A percentile compares a stretch with the other conserved stretches of the same genome.
These are phyloP conservation scores for Eutypella sp. DNA, from an alignment of 2,329 filamentous ascomycete genomes.

Conservation along the genomic window DNA sequence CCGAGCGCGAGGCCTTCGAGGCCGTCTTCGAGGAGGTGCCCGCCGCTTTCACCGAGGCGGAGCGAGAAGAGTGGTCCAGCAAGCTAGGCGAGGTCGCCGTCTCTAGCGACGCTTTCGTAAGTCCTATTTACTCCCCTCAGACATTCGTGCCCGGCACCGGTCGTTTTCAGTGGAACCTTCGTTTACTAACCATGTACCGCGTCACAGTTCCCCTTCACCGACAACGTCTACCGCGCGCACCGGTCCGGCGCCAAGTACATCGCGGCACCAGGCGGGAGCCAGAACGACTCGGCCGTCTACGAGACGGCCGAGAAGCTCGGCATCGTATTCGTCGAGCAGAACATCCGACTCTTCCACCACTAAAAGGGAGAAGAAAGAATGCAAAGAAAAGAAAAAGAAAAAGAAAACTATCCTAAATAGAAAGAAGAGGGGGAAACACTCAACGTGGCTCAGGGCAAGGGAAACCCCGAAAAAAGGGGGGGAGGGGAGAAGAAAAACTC, in stretches of 20 bases:
- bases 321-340: constrained; percentile 95
- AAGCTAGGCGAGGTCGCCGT: constrained; percentile 80
- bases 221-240: constrained; percentile 91
- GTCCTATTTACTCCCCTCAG: no score
- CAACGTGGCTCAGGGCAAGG: no score
- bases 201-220: constrained; percentile 86
- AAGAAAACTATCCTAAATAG: neutral
- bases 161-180: no score
- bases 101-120: constrained; percentile 91
- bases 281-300: constrained; percentile 77
- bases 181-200: no score
- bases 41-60: constrained; percentile 71
- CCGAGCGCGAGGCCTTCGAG: constrained; percentile 84
- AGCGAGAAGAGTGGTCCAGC: constrained; percentile 79
- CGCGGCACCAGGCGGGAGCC: constrained; percentile 84
- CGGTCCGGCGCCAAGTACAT: constrained; percentile 94
- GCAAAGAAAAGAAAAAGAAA: neutral
- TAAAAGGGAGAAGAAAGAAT: constrained; percentile 38
- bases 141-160: no score
- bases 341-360: constrained; percentile 90
- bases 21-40: constrained; percentile 87
- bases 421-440: neutral
- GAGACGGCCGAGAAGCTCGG: constrained; percentile 86
- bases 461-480: neutral
- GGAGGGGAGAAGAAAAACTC: neutral